Conservation (phyloP, 495 filamentous ascomycete genomes). For the Aspergillus bridgeri region DNA sequence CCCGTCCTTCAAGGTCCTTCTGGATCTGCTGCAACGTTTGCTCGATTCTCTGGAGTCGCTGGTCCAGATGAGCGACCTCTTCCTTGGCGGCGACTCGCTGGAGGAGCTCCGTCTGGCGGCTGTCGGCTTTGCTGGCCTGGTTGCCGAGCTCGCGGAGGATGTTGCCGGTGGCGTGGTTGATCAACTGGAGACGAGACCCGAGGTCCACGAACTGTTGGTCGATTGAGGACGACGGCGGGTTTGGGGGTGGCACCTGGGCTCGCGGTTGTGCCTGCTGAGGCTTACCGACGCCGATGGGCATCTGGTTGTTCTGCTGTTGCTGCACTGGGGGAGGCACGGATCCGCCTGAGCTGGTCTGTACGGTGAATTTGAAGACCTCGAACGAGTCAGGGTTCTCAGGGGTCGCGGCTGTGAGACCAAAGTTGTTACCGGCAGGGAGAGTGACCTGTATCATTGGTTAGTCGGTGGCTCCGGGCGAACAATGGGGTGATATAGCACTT, state of each 20-base stretch:
- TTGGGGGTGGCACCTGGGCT: constrained; percentile 25
- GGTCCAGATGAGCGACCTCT: constrained; percentile 53
- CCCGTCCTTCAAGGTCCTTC: constrained; percentile 66
- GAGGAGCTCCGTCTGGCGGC: constrained; percentile 56
- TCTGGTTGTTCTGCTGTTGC: constrained; percentile 34
- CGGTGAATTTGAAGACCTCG: constrained; percentile 82
- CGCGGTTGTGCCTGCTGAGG: constrained; percentile 19
- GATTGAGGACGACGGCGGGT: constrained; percentile 21
- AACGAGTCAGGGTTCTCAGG: constrained; percentile 92
- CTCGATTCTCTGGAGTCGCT: constrained; percentile 57
- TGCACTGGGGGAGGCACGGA: constrained; percentile 23
- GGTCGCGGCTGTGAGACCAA: constrained; percentile 83
- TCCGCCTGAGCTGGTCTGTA: constrained; percentile 46
- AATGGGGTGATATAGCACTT: constrained; percentile 9
- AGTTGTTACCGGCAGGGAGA: constrained; percentile 76
- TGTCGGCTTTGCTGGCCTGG: constrained; percentile 48
- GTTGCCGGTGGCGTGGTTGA: constrained; percentile 68
- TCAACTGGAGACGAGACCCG: constrained; percentile 70
- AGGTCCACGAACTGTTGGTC: constrained; percentile 73
- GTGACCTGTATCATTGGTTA: constrained; percentile 44
- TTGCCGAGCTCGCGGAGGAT: constrained; percentile 60
- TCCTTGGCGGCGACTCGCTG: constrained; percentile 44
- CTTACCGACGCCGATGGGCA: constrained; percentile 29
- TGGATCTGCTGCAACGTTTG: constrained; percentile 50
- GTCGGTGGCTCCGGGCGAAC: background rate